phyloP scores from a whole-genome alignment of 1,284 basidiomycete genomes.

The Coriolopsis trogii region DNA sequence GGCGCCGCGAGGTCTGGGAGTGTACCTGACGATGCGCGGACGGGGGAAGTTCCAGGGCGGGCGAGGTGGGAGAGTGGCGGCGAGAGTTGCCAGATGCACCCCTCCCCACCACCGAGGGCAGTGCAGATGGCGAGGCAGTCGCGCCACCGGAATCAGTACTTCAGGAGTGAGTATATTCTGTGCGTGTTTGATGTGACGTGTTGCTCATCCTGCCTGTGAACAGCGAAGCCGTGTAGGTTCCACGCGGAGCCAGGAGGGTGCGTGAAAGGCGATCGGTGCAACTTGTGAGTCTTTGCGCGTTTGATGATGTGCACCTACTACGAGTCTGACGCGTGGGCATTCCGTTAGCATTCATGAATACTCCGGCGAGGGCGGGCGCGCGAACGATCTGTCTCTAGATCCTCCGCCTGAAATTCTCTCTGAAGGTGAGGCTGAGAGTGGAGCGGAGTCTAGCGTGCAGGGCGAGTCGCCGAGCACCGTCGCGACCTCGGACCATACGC shows the following conservation, averaged over 20 bases:
- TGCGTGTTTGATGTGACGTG: background rate
- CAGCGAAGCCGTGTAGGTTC: conserved; percentile 72
- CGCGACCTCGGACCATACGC: conserved; percentile 12
- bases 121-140: background rate
- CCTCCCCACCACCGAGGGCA: background rate
- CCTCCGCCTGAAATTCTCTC: conserved; percentile 4
- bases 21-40: too few relatives aligned
- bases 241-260: conserved; percentile 51
- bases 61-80: background rate
- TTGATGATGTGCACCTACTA: background rate
- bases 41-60: background rate
- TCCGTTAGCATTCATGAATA: conserved; percentile 14
- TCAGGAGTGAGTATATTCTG: conserved; percentile 24
- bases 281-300: conserved; percentile 58
- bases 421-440: conserved; percentile 19
- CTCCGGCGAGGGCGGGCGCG: conserved; percentile 5
- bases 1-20: too few relatives aligned
- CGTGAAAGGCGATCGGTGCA: conserved; percentile 63
- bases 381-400: conserved; percentile 2
- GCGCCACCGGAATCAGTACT: conserved; percentile 22
- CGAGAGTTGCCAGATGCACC: background rate
- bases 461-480: conserved; percentile 14
- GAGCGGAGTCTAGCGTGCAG: conserved; percentile 18
- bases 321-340: background rate
- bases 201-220: background rate